phyloP scores from a whole-genome alignment of 2,329 filamentous ascomycete species.

The Monosporascus sp. region DNA sequence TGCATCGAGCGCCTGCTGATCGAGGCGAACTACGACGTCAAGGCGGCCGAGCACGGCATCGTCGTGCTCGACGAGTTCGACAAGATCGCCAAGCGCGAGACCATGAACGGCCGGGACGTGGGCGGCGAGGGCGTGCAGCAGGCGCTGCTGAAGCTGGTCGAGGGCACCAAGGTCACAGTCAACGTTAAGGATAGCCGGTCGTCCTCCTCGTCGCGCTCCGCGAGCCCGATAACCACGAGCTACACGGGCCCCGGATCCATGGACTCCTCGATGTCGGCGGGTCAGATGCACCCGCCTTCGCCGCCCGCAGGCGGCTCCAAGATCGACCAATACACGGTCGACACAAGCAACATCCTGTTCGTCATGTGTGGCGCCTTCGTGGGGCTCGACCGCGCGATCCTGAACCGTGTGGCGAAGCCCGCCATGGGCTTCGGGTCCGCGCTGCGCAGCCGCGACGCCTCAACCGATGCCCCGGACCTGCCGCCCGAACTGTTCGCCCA shows the following conservation, averaged over 20 bases:
- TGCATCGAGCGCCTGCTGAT: constrained; percentile 88
- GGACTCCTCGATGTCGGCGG: constrained; percentile 31
- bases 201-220: constrained; percentile 38
- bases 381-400: constrained; percentile 79
- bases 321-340: constrained; percentile 66
- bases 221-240: constrained; percentile 48
- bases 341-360: constrained; percentile 95
- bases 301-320: constrained; percentile 33
- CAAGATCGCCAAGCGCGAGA: constrained; percentile 88
- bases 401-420: constrained; percentile 78
- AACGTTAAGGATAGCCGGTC: constrained; percentile 77
- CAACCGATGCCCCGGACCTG: constrained; percentile 52
- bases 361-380: constrained; percentile 96
- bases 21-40: constrained; percentile 83
- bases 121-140: constrained; percentile 96
- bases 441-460: constrained; percentile 55
- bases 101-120: constrained; percentile 86
- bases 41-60: constrained; percentile 82
- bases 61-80: constrained; percentile 96
- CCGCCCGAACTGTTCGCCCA: constrained; percentile 57
- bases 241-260: constrained; percentile 43
- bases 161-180: constrained; percentile 89
- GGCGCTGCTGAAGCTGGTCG: constrained; percentile 89
- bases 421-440: constrained; percentile 90
- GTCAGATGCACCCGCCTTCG: constrained; percentile 39